Conservation (phyloP, 1,284 basidiomycete species). For the Pseudozyma tsukubaensis region DNA sequence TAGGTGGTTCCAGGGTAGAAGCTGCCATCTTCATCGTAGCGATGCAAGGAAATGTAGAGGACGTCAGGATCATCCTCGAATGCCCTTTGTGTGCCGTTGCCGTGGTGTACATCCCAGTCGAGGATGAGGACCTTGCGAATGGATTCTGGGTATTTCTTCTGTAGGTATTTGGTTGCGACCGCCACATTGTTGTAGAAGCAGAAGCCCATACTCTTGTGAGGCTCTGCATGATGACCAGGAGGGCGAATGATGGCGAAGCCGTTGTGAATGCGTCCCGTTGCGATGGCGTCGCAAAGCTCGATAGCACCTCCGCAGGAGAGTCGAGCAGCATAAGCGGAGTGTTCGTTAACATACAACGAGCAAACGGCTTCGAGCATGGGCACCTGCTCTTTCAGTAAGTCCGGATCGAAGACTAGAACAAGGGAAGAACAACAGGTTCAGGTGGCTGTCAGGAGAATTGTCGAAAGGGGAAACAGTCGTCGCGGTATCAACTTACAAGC, state of each 20-base stretch:
- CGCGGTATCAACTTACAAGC: conserved; percentile 73
- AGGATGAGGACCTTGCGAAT: conserved; percentile 83
- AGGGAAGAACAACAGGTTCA: not conserved
- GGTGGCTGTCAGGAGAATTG: not conserved
- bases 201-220: conserved; percentile 97
- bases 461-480: not conserved
- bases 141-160: conserved; percentile 75
- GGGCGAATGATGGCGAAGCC: conserved; percentile 95
- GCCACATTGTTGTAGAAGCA: conserved; percentile 99
- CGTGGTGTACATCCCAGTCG: conserved; percentile 99
- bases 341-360: conserved; percentile 89
- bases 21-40: conserved; percentile 78
- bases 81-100: conserved; percentile 95
- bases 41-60: conserved; percentile 95
- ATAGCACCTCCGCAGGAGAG: conserved; percentile 95
- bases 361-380: conserved; percentile 78
- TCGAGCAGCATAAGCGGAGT: conserved; percentile 84
- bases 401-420: conserved; percentile 15
- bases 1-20: conserved; percentile 95
- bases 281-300: conserved; percentile 88
- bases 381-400: conserved; percentile 72
- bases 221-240: conserved; percentile 98
- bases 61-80: conserved; percentile 92
- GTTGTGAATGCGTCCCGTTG: conserved; percentile 82
- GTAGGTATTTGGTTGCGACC: conserved; percentile 76